Percentiles rank a stretch among this genome's conserved stretches.
Conservation (phyloP, 2,329 filamentous ascomycete species). For the Chaetoscypha palmicola region DNA sequence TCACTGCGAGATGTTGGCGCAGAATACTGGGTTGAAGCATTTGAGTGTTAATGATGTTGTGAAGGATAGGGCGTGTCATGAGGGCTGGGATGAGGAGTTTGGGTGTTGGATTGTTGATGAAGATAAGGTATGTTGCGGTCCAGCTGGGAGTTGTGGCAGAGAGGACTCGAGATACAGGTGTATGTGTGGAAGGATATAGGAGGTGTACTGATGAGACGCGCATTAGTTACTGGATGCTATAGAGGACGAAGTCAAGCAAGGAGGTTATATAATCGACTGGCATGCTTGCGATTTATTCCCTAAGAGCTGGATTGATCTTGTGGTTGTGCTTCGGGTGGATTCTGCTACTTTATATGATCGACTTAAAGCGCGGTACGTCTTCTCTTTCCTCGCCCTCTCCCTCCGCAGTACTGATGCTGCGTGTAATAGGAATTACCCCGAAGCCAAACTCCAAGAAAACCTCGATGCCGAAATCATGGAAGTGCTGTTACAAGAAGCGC, state of each 20-base stretch:
- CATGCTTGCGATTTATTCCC: slow-evolving; percentile 96
- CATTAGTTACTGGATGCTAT: slow-evolving; percentile 75
- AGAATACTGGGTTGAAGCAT: slow-evolving; percentile 70
- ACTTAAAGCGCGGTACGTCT: slow-evolving; percentile 60
- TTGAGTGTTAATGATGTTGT: slow-evolving; percentile 86
- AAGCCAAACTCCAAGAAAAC: slow-evolving; percentile 90
- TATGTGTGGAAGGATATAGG: background rate
- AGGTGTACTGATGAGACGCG: background rate
- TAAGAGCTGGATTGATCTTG: slow-evolving; percentile 86
- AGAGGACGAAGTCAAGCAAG: slow-evolving; percentile 69
- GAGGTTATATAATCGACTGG: slow-evolving; percentile 93
- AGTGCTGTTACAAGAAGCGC: slow-evolving; percentile 82
- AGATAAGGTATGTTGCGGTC: slow-evolving; percentile 61
- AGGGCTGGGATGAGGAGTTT: slow-evolving; percentile 78
- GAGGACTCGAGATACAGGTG: background rate
- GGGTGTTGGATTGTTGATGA: slow-evolving; percentile 93
- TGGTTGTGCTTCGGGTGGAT: slow-evolving; percentile 81
- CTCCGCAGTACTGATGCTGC: too few relatives aligned
- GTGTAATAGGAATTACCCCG: slow-evolving; percentile 63
- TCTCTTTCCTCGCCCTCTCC: too few relatives aligned
- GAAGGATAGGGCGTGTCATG: slow-evolving; percentile 80
- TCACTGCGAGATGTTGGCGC: slow-evolving; percentile 74
- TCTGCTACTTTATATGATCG: slow-evolving; percentile 79
- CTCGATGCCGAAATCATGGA: slow-evolving; percentile 97
- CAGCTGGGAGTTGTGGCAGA: background rate